Evolutionary conservation across 208 protist species (phyloP).

Genomic region (Jaenimonas drosophilae): DNA sequence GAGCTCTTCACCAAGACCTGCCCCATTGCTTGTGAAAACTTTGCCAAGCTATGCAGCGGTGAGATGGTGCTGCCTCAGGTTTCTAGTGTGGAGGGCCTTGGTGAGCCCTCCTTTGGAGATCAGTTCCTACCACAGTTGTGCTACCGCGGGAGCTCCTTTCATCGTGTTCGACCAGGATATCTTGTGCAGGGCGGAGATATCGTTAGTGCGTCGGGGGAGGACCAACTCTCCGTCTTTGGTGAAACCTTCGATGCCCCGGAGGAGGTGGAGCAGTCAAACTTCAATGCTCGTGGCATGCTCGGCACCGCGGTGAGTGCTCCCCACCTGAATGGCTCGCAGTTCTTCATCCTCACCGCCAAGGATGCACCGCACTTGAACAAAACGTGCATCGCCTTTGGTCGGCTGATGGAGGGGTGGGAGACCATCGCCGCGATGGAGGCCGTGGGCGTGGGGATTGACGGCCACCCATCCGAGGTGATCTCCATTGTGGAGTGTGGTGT

Average conservation of each 20-base stretch:
- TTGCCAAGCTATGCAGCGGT: conserved; percentile 83
- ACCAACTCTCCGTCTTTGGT: conserved; percentile 96
- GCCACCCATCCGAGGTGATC: conserved; percentile 27
- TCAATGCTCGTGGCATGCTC: conserved; percentile 80
- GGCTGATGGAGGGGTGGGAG: conserved; percentile 76
- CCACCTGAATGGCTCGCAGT: conserved; percentile 94
- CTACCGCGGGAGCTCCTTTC: conserved; percentile 87
- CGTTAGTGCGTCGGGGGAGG: conserved; percentile 79
- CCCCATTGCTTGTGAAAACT: conserved; percentile 78
- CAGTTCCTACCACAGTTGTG: conserved; percentile 80
- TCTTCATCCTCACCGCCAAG: conserved; percentile 82
- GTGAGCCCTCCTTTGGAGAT: conserved; percentile 55
- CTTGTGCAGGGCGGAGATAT: conserved; percentile 89
- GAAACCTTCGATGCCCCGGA: conserved; percentile 90
- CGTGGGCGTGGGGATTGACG: conserved; percentile 26
- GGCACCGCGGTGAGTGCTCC: conserved; percentile 97
- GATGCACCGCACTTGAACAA: conserved; percentile 72
- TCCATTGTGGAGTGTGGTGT: conserved; percentile 63
- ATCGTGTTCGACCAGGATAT: conserved; percentile 89
- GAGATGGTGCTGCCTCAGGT: conserved; percentile 61
- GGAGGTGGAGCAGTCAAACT: conserved; percentile 89
- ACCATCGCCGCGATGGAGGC: conserved; percentile 72
- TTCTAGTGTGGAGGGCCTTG: conserved; percentile 40
- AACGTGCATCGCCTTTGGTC: conserved; percentile 95
- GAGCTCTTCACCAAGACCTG: conserved; percentile 72